phyloP scores from a whole-genome alignment of 306 rosid species.

The Hippophae rhamnoides region DNA sequence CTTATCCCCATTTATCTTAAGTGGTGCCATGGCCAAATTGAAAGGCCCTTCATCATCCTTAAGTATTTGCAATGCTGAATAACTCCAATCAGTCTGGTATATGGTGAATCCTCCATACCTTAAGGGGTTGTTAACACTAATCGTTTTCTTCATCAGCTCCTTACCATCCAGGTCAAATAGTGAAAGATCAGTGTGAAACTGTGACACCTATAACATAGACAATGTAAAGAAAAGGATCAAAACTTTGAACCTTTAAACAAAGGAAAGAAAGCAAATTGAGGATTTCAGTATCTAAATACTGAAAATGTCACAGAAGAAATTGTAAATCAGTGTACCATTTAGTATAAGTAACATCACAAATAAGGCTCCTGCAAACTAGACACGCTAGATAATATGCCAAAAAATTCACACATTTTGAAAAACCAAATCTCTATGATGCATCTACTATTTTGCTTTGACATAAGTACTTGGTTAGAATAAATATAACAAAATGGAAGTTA shows the following conservation, averaged over 20 bases:
- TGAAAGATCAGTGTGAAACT: constrained; percentile 83
- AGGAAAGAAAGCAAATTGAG: neutral
- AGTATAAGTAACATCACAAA: neutral
- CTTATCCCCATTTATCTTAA: constrained; percentile 89
- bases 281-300: neutral
- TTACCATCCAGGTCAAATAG: constrained; percentile 64
- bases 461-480: neutral
- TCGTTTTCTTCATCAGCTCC: constrained; percentile 83
- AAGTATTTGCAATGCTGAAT: constrained; percentile 74
- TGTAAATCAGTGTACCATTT: neutral
- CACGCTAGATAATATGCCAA: too few species aligned
- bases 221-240: neutral
- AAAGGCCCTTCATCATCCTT: constrained; percentile 87
- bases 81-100: constrained; percentile 94
- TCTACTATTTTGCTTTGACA: neutral
- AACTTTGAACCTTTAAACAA: neutral
- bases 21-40: constrained; percentile 92
- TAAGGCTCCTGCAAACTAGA: too few species aligned
- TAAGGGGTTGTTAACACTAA: constrained; percentile 86
- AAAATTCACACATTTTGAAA: neutral
- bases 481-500: neutral
- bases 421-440: neutral
- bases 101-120: constrained; percentile 75
- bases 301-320: neutral
- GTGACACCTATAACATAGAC: constrained; percentile 53